Evolutionary conservation across 2,329 filamentous ascomycete genomes (phyloP).

Genomic region (Thermoascus crustaceus): DNA sequence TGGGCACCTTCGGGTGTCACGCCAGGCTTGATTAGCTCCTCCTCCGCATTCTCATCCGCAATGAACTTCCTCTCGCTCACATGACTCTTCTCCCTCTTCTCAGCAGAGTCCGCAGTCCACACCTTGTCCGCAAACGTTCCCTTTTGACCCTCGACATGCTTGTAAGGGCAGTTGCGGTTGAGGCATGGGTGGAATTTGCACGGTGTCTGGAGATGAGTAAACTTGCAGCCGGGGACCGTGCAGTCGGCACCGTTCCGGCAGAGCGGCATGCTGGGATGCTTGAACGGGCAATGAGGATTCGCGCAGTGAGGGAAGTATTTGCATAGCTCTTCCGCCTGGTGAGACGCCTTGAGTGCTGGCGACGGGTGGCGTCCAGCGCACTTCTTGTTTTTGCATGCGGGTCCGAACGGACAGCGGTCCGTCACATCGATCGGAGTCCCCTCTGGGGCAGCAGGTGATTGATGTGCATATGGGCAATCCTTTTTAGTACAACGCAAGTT

Average conservation of each 20-base stretch:
- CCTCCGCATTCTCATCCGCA: slow-evolving; percentile 51
- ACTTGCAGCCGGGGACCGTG: slow-evolving; percentile 72
- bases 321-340: slow-evolving; percentile 79
- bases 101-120: slow-evolving; percentile 60
- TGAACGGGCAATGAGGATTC: slow-evolving; percentile 79
- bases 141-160: slow-evolving; percentile 84
- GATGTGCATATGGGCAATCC: slow-evolving; percentile 88
- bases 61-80: slow-evolving; percentile 87
- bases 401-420: slow-evolving; percentile 76
- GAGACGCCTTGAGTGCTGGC: slow-evolving; percentile 68
- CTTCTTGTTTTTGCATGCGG: slow-evolving; percentile 91
- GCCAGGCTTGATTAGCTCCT: slow-evolving; percentile 65
- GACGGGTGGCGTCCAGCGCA: slow-evolving; percentile 89
- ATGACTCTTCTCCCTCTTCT: slow-evolving; percentile 47
- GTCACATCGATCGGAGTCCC: slow-evolving; percentile 68
- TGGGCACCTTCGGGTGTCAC: slow-evolving; percentile 18
- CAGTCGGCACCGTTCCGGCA: slow-evolving; percentile 92
- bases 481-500: slow-evolving; percentile 82
- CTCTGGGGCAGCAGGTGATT: slow-evolving; percentile 79
- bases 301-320: slow-evolving; percentile 88
- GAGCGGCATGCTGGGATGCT: slow-evolving; percentile 75
- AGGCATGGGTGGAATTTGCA: slow-evolving; percentile 91
- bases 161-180: slow-evolving; percentile 79
- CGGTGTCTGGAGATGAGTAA: slow-evolving; percentile 73
- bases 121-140: slow-evolving; percentile 81